phyloP scores from a whole-genome alignment of 2,329 filamentous ascomycete genomes.

The Laburnicola sp. region DNA sequence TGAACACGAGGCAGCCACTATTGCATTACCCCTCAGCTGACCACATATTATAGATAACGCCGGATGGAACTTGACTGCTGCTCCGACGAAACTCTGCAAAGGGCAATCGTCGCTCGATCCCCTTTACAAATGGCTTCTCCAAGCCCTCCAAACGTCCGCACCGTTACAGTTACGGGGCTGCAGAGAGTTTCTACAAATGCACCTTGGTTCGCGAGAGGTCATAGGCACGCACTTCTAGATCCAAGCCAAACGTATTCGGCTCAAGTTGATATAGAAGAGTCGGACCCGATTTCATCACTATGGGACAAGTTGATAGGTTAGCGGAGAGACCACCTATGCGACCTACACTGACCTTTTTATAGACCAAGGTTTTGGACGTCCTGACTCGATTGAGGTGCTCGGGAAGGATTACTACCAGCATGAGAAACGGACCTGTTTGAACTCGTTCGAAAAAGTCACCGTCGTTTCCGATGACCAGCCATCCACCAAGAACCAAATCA shows the following conservation, averaged over 20 bases:
- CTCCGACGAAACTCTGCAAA: too few relatives aligned
- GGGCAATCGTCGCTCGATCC: too few relatives aligned
- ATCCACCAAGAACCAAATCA: neutral
- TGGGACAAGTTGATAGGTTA: neutral
- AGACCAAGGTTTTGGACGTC: neutral
- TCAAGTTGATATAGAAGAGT: neutral
- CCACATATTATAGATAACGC: too few relatives aligned
- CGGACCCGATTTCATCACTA: neutral
- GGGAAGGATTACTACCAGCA: neutral
- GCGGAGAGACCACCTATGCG: neutral
- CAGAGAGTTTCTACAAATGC: too few relatives aligned
- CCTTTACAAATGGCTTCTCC: too few relatives aligned
- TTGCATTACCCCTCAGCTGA: too few relatives aligned
- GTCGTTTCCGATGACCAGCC: constrained; percentile 2
- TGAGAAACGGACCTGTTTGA: neutral
- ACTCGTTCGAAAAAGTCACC: neutral
- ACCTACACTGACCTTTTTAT: neutral
- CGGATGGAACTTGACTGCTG: too few relatives aligned
- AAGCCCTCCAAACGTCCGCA: too few relatives aligned
- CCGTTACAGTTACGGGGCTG: too few relatives aligned
- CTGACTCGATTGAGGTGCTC: neutral
- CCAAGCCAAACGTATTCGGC: neutral
- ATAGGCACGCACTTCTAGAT: too few relatives aligned
- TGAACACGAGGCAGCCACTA: too few relatives aligned
- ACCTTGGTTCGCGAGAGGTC: too few relatives aligned